A percentile compares a stretch with the other conserved stretches of the same genome.
These are phyloP conservation scores for Pelargonium citronellum DNA, from an alignment of 441 rosid genomes.

Conservation along the genomic window DNA sequence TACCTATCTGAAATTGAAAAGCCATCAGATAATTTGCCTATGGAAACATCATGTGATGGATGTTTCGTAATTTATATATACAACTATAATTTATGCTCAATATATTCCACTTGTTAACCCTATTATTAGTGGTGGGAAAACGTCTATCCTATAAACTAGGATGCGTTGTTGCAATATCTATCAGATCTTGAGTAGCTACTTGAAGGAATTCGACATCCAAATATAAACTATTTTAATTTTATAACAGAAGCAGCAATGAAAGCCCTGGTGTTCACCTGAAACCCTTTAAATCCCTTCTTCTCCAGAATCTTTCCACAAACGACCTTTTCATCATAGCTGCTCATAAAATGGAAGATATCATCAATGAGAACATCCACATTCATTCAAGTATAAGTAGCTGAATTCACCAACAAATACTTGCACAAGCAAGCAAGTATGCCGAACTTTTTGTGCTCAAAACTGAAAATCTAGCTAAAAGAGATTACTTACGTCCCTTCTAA, in stretches of 20 bases:
- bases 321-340: slow-evolving; percentile 79
- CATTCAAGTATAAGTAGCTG: slow-evolving; percentile 21
- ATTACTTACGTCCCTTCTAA: slow-evolving; percentile 78
- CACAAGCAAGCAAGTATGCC: slow-evolving; percentile 6
- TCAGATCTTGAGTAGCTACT: neutral
- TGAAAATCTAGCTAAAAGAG: slow-evolving; percentile 7
- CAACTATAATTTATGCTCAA: neutral
- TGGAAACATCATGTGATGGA: slow-evolving; percentile 4
- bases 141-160: neutral
- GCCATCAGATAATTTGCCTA: slow-evolving; percentile 22
- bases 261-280: slow-evolving; percentile 51
- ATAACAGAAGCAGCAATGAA: slow-evolving; percentile 15
- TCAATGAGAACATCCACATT: slow-evolving; percentile 20
- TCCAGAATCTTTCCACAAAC: slow-evolving; percentile 75
- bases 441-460: slow-evolving; percentile 12
- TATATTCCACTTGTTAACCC: neutral
- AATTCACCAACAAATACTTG: slow-evolving; percentile 16
- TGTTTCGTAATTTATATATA: neutral
- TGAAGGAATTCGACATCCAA: neutral
- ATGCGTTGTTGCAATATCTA: neutral
- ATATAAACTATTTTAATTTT: neutral
- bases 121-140: neutral
- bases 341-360: slow-evolving; percentile 20
- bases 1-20: slow-evolving; percentile 66
- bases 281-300: slow-evolving; percentile 76